Percentiles rank a stretch among this genome's conserved stretches.
phyloP scores from a whole-genome alignment of 768 basidiomycete genomes.

The Agaricus subrufescens region DNA sequence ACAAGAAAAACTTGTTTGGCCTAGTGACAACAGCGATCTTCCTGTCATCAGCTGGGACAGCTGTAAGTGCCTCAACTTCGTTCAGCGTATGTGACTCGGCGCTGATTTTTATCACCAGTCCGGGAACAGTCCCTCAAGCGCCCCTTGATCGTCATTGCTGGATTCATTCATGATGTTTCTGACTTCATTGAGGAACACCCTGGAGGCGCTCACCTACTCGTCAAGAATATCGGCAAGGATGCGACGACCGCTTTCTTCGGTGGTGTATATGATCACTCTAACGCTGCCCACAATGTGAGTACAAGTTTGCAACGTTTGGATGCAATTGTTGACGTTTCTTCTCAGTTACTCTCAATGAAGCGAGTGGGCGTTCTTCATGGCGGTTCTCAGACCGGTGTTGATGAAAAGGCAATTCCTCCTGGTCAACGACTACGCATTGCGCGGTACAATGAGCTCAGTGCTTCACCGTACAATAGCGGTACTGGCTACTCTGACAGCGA shows the following conservation, averaged over 20 bases:
- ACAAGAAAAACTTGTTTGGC: constrained; percentile 78
- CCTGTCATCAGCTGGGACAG: constrained; percentile 85
- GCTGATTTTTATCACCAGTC: constrained; percentile 35
- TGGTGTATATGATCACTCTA: constrained; percentile 85
- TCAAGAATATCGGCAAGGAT: constrained; percentile 84
- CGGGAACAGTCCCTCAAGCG: constrained; percentile 76
- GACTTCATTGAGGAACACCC: constrained; percentile 89
- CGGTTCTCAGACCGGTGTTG: constrained; percentile 51
- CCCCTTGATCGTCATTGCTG: constrained; percentile 81
- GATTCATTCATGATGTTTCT: constrained; percentile 89
- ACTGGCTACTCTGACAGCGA: constrained; percentile 57
- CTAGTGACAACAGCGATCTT: constrained; percentile 66
- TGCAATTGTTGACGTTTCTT: background rate
- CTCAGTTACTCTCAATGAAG: constrained; percentile 56
- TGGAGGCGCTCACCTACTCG: constrained; percentile 80
- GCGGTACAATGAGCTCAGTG: constrained; percentile 50
- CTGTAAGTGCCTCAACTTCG: constrained; percentile 42
- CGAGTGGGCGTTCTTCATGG: constrained; percentile 61
- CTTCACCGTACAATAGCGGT: constrained; percentile 48
- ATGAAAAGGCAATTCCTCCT: constrained; percentile 67
- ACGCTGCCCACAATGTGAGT: constrained; percentile 80
- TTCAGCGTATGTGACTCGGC: constrained; percentile 2
- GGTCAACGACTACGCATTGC: constrained; percentile 69
- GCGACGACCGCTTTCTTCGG: constrained; percentile 95
- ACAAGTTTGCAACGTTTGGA: background rate